Conservation (phyloP, 257 asterid species). For the Nicotiana tomentosiformis region DNA sequence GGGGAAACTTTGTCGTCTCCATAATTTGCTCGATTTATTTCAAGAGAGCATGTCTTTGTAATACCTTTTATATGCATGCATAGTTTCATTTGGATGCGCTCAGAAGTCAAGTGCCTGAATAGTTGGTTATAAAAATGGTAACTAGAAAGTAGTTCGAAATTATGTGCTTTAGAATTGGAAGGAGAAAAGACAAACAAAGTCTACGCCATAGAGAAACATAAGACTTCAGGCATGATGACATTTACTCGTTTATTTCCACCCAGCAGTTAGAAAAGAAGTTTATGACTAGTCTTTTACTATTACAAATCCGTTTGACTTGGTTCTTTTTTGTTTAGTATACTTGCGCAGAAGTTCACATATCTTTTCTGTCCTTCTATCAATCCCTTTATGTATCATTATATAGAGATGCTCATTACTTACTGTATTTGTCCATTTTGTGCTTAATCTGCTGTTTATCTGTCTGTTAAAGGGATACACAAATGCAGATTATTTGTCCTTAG, state of each 20-base stretch:
- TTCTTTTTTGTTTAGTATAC: not conserved
- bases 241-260: not conserved
- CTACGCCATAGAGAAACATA: not conserved
- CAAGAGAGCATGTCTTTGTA: not conserved
- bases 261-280: not conserved
- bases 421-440: not conserved
- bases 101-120: not conserved
- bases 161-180: not conserved
- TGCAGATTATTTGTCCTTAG: not conserved
- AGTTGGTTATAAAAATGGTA: not conserved
- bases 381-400: not conserved
- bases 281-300: not conserved
- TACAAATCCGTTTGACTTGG: not conserved
- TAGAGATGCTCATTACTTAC: not conserved
- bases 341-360: not conserved
- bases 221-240: not conserved
- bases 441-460: not conserved
- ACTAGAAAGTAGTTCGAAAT: not conserved
- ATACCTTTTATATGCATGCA: not conserved
- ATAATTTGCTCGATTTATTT: not conserved
- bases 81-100: not conserved
- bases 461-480: not conserved
- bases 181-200: not conserved
- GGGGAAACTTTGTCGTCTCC: constrained; percentile 4
- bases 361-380: not conserved